Conservation (phyloP, 2,329 filamentous ascomycete species). For the Pseudopyricularia javanii region DNA sequence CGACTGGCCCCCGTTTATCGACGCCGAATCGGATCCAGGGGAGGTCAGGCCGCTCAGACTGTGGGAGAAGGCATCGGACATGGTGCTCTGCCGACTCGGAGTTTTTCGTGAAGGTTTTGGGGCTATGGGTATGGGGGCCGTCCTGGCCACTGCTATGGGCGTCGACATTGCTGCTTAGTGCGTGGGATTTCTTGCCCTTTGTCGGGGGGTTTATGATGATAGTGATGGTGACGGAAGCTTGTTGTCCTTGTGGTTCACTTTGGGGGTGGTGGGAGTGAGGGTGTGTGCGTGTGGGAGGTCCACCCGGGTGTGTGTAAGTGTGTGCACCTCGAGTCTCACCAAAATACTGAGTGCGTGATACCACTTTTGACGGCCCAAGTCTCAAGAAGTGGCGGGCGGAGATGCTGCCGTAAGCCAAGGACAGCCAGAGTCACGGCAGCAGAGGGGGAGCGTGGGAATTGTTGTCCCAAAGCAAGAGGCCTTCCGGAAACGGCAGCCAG, state of each 20-base stretch:
- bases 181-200: background rate
- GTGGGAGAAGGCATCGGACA: conserved; percentile 34
- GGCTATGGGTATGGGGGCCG: conserved; percentile 54
- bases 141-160: conserved; percentile 41
- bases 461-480: no score
- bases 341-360: background rate
- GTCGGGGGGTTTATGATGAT: background rate
- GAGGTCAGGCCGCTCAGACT: conserved; percentile 41
- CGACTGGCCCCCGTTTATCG: conserved; percentile 22
- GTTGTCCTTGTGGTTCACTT: background rate
- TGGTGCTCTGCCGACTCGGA: conserved; percentile 32
- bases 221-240: background rate
- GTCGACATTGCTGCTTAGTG: conserved; percentile 33
- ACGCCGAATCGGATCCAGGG: conserved; percentile 33
- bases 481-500: background rate
- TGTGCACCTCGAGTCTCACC: background rate
- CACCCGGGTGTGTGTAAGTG: background rate
- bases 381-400: background rate
- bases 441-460: no score
- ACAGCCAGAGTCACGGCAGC: background rate
- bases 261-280: background rate
- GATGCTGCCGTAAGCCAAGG: background rate
- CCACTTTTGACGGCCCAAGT: background rate
- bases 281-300: background rate
- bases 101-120: conserved; percentile 37